Evolutionary conservation across 129 eudicot genomes (phyloP).

Genomic region (Deinandra increscens): DNA sequence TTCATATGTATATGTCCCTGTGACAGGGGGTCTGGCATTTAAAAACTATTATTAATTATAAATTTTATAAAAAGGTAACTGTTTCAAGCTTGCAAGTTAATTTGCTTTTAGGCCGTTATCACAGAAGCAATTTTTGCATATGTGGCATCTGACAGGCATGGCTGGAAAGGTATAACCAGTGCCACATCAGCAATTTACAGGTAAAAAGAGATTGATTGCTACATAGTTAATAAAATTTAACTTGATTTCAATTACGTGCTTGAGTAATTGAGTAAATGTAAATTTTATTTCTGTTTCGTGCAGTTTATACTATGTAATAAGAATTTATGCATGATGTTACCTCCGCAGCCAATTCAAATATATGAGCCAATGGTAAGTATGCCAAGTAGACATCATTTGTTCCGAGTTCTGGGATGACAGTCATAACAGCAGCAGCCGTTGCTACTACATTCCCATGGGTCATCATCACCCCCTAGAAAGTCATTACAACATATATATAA

Average conservation of each 20-base stretch:
- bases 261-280: background rate
- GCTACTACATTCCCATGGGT: conserved; percentile 92
- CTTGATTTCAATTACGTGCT: background rate
- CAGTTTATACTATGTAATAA: background rate
- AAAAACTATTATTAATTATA: background rate
- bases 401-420: conserved; percentile 72
- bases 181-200: background rate
- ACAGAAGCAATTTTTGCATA: background rate
- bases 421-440: conserved; percentile 91
- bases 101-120: background rate
- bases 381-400: conserved; percentile 76
- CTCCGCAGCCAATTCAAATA: conserved; percentile 96
- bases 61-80: background rate
- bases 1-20: background rate
- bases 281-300: background rate
- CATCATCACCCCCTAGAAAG: conserved; percentile 92
- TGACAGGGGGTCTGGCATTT: background rate
- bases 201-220: background rate
- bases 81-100: background rate
- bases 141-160: background rate
- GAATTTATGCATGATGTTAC: conserved; percentile 37
- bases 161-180: background rate
- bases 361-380: conserved; percentile 93
- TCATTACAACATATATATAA: conserved; percentile 8
- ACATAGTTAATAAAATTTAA: background rate